phyloP scores from a whole-genome alignment of 805 yeast genomes.

The Pichia pseudocactophila region DNA sequence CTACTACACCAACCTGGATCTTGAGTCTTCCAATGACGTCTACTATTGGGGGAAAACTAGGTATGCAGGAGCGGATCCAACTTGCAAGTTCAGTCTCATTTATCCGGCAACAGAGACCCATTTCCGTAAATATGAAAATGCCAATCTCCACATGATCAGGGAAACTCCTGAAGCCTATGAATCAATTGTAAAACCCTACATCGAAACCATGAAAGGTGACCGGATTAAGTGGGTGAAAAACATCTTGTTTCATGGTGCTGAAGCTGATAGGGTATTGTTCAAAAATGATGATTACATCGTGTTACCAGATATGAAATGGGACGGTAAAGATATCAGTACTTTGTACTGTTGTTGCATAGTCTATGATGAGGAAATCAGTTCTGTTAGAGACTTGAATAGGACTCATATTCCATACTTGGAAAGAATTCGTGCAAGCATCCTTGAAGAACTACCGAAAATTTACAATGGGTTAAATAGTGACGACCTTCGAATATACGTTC shows the following conservation, averaged over 20 bases:
- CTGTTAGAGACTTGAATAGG: conserved; percentile 64
- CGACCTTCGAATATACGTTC: conserved; percentile 69
- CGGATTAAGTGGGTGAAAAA: conserved; percentile 85
- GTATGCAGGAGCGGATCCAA: conserved; percentile 39
- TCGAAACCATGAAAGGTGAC: conserved; percentile 65
- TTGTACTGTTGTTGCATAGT: conserved; percentile 75
- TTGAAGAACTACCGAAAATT: conserved; percentile 35
- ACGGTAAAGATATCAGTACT: conserved; percentile 56
- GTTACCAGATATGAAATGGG: conserved; percentile 97
- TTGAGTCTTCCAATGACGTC: conserved; percentile 67
- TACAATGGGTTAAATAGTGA: conserved; percentile 41
- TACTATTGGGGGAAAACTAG: conserved; percentile 70
- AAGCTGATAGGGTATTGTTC: conserved; percentile 68
- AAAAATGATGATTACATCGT: conserved; percentile 65
- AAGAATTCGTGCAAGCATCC: conserved; percentile 36
- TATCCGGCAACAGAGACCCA: conserved; percentile 89
- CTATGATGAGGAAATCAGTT: conserved; percentile 54
- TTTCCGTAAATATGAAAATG: conserved; percentile 62
- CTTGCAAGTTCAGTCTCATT: conserved; percentile 65
- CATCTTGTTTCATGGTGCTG: conserved; percentile 73
- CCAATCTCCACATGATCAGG: conserved; percentile 47
- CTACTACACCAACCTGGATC: conserved; percentile 19
- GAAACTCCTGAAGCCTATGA: conserved; percentile 80
- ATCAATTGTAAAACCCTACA: conserved; percentile 60
- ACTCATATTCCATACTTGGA: conserved; percentile 52